These are phyloP conservation scores for Marasmius tenuissimus DNA, from an alignment of 1,284 basidiomycete genomes.

Conservation along the genomic window DNA sequence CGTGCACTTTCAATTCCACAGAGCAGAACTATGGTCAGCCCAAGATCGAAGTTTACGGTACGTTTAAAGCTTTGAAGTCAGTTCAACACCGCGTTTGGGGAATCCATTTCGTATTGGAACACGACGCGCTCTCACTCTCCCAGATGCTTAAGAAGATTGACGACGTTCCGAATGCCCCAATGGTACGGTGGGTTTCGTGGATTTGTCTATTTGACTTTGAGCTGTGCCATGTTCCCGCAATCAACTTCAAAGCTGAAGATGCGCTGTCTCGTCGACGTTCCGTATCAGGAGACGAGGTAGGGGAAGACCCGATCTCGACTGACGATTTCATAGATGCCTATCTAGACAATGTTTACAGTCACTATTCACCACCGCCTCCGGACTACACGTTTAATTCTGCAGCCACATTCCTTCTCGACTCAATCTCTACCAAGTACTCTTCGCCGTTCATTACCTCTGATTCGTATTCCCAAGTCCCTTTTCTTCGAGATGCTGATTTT, in stretches of 20 bases:
- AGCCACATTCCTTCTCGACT: not conserved
- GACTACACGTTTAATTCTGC: not conserved
- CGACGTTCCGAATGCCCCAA: constrained; percentile 32
- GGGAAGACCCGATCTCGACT: constrained; percentile 15
- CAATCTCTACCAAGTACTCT: not conserved
- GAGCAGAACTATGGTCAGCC: constrained; percentile 32
- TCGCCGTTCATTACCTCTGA: not conserved
- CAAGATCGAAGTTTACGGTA: constrained; percentile 36
- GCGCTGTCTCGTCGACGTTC: constrained; percentile 24
- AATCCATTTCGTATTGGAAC: constrained; percentile 29
- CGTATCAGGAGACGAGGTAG: constrained; percentile 13
- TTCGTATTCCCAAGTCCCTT: not conserved
- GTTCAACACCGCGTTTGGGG: constrained; percentile 29
- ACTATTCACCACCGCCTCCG: not conserved
- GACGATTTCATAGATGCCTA: constrained; percentile 17
- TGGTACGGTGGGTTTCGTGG: constrained; percentile 34
- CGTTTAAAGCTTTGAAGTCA: constrained; percentile 31
- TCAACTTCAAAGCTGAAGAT: constrained; percentile 26
- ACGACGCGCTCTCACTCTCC: constrained; percentile 33
- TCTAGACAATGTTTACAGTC: not conserved
- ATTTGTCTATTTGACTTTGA: constrained; percentile 31
- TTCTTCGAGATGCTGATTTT: not conserved
- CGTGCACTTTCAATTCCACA: constrained; percentile 35
- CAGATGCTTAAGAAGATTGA: constrained; percentile 33
- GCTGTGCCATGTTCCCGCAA: constrained; percentile 28